Evolutionary conservation across 108 stramenopile species (phyloP), one percentile per base, ranked within the genome.

Genomic region (Epithemia pelagica): DNA sequence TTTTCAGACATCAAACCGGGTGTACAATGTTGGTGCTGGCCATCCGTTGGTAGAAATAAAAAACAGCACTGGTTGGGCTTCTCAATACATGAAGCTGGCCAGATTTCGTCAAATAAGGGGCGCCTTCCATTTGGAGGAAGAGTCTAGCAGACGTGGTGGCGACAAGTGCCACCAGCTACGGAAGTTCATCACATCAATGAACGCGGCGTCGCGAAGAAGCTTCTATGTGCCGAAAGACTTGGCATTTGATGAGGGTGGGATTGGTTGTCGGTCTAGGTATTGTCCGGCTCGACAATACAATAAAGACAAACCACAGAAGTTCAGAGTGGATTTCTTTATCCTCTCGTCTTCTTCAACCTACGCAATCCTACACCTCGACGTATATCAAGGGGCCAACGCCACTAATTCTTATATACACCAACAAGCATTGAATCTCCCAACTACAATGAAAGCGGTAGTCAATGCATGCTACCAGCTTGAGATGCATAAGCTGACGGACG

Each of bases 301-400:
- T 52, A 70, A 70, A 31, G 62, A 64, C 62, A 70, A 70, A 65
- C 69, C 69, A 24, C 28, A 70, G 3, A 70, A 70, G 21, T 70
- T 63, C 23, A 15, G 52, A 19, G 65, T 65, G 28, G 65, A 65
- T 53, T 70, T 70, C n/a, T 28, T 60, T 32, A 30, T 55, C 32
- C 23, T 29, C 20, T 21, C 20, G 2, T 23, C 5, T 26, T 65
- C 31, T 1, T 28, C 21, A 20, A 53, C 3, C 7, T 64, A 64
- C 25, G 29, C 52, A 37, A 70, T 64, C 15, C 28, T 56, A 1
- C 54, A 70, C 62, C 46, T 63, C 2, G 62, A 70, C 29, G 62
- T 70, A 2, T 63, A 70, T 56, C 62, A 70, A 33, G 69, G 62
- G 25, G 51, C 20, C 23, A 70, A 70, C 28, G 15, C 51, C 2